Percentiles rank a stretch among this genome's conserved stretches.
These are phyloP conservation scores for Puccinia novopanici DNA, from an alignment of 1,284 basidiomycete genomes.

Conservation along the genomic window DNA sequence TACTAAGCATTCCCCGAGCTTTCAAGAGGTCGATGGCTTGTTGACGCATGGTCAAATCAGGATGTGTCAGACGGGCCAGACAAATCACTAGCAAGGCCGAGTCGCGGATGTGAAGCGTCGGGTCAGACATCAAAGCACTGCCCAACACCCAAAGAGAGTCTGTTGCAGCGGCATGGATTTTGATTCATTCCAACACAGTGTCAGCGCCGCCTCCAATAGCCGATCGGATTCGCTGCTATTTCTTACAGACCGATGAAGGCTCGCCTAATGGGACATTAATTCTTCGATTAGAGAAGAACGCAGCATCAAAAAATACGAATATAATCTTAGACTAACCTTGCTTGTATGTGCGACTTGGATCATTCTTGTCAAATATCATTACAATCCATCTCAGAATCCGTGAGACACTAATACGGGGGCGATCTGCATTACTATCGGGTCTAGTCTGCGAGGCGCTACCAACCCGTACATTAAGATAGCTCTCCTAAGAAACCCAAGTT, in stretches of 20 bases:
- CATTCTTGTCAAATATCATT: slow-evolving; percentile 42
- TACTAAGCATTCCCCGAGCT: slow-evolving; percentile 13
- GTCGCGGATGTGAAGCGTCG: slow-evolving; percentile 34
- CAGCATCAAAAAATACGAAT: neutral
- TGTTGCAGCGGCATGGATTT: slow-evolving; percentile 25
- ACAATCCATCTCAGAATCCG: slow-evolving; percentile 44
- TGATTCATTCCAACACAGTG: slow-evolving; percentile 46
- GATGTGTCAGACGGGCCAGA: slow-evolving; percentile 45
- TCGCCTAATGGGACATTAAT: slow-evolving; percentile 8
- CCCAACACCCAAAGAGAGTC: slow-evolving; percentile 43
- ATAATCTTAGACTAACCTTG: slow-evolving; percentile 25
- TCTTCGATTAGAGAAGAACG: neutral
- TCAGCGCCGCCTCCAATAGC: slow-evolving; percentile 35
- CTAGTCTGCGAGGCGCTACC: slow-evolving; percentile 27
- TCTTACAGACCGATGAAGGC: slow-evolving; percentile 34
- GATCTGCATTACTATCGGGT: slow-evolving; percentile 16
- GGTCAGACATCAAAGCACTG: slow-evolving; percentile 27
- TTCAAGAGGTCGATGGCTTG: slow-evolving; percentile 44
- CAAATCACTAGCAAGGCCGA: slow-evolving; percentile 32
- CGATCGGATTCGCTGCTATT: slow-evolving; percentile 47
- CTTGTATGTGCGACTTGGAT: slow-evolving; percentile 37
- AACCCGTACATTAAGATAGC: slow-evolving; percentile 26
- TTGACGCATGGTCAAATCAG: slow-evolving; percentile 35
- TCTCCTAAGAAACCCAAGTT: slow-evolving; percentile 22
- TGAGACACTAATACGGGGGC: slow-evolving; percentile 6